A percentile compares a stretch with the other conserved stretches of the same genome.
Evolutionary conservation across 2,329 filamentous ascomycete species (phyloP).

Genomic region (Colletotrichum camelliae): DNA sequence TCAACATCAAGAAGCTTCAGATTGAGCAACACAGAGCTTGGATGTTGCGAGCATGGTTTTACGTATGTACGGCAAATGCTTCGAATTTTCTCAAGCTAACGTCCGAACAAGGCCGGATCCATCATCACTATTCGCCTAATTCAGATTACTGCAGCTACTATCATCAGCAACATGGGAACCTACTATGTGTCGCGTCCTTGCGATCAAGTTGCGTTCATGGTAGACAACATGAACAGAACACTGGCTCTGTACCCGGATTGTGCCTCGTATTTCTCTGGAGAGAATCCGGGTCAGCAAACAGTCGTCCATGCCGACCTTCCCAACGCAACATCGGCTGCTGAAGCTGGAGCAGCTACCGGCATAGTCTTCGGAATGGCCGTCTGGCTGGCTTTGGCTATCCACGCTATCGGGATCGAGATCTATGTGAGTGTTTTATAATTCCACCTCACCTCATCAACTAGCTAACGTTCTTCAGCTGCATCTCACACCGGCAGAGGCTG

Average conservation of each 20-base stretch:
- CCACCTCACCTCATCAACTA: neutral
- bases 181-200: slow-evolving; percentile 45
- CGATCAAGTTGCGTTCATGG: slow-evolving; percentile 48
- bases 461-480: slow-evolving; percentile 37
- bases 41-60: slow-evolving; percentile 64
- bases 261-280: slow-evolving; percentile 37
- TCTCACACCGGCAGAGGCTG: slow-evolving; percentile 54
- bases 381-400: slow-evolving; percentile 39
- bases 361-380: slow-evolving; percentile 53
- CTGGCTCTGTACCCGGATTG: slow-evolving; percentile 48
- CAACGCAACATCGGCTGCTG: slow-evolving; percentile 24
- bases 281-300: slow-evolving; percentile 27
- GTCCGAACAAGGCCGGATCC: slow-evolving; percentile 38
- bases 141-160: slow-evolving; percentile 39
- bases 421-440: slow-evolving; percentile 26
- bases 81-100: neutral
- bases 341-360: slow-evolving; percentile 45
- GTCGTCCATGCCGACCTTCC: slow-evolving; percentile 36
- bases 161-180: slow-evolving; percentile 34
- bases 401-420: slow-evolving; percentile 20
- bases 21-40: slow-evolving; percentile 69
- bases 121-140: slow-evolving; percentile 58
- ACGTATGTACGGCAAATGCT: slow-evolving; percentile 33
- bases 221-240: slow-evolving; percentile 28
- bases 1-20: slow-evolving; percentile 64